These are phyloP conservation scores for Fragaria vesca DNA, from an alignment of 306 rosid genomes.

Conservation along the genomic window DNA sequence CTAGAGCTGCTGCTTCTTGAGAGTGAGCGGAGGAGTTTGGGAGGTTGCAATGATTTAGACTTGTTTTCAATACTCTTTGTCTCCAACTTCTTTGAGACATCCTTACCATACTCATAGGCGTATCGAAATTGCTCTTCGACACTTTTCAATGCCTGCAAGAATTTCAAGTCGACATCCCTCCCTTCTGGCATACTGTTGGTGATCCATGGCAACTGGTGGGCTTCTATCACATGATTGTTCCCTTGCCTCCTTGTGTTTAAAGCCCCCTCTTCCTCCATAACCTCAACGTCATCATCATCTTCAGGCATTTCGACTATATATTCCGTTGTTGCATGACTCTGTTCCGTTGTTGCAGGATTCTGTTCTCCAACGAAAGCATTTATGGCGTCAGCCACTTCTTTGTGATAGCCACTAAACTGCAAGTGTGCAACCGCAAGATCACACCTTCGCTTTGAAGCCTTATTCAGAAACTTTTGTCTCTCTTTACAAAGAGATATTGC, in stretches of 20 bases:
- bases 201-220: no score
- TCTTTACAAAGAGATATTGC: neutral
- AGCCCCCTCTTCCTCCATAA: no score
- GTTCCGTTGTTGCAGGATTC: no score
- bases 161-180: neutral
- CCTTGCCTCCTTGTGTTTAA: no score
- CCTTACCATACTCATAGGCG: neutral
- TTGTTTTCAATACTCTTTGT: neutral
- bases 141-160: neutral
- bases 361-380: neutral
- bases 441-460: neutral
- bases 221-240: no score
- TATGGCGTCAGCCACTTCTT: neutral
- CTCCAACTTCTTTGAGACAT: neutral
- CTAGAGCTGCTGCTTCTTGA: neutral
- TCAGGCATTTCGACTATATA: neutral
- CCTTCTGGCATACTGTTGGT: no score
- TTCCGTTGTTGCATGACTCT: neutral
- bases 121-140: neutral
- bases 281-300: neutral
- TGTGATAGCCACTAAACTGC: neutral
- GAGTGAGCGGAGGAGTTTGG: neutral
- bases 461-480: neutral
- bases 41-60: neutral
- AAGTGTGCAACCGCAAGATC: neutral